phyloP scores from a whole-genome alignment of 768 basidiomycete species.

The Lentinula boryana region DNA sequence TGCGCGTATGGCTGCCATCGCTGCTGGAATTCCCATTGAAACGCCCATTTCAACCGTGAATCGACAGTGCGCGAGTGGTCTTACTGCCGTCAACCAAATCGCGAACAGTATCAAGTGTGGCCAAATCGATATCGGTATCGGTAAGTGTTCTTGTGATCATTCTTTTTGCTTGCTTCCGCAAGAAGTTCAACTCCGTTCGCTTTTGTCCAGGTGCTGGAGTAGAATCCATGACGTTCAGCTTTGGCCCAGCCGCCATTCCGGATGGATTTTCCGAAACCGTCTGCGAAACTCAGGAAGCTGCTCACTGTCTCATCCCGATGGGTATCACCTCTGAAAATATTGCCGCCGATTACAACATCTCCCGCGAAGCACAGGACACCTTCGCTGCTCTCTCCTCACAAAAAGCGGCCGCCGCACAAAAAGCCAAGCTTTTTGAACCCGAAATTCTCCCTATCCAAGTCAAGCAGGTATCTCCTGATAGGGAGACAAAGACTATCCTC shows the following conservation, averaged over 20 bases:
- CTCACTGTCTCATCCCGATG: conserved; percentile 84
- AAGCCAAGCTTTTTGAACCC: conserved; percentile 72
- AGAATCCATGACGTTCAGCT: conserved; percentile 85
- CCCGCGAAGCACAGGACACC: conserved; percentile 70
- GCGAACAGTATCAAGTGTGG: conserved; percentile 74
- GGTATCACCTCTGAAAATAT: conserved; percentile 94
- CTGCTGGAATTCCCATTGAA: conserved; percentile 78
- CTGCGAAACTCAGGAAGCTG: conserved; percentile 59
- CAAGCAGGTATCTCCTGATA: conserved; percentile 65
- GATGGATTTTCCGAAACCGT: conserved; percentile 60
- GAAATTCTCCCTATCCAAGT: conserved; percentile 85
- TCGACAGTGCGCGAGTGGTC: conserved; percentile 85
- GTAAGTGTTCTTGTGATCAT: background rate
- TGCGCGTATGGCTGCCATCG: conserved; percentile 86
- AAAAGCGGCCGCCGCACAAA: conserved; percentile 76
- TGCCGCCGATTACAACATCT: conserved; percentile 67
- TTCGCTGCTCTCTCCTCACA: conserved; percentile 84
- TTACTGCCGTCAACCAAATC: conserved; percentile 77
- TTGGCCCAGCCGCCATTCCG: conserved; percentile 50
- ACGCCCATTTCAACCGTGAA: conserved; percentile 78
- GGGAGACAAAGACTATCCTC: conserved; percentile 58
- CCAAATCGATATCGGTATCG: conserved; percentile 88
- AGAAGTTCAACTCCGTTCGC: background rate
- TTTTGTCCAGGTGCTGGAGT: conserved; percentile 55
- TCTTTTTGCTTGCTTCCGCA: background rate